phyloP scores from a whole-genome alignment of 1,284 basidiomycete genomes.

The Trichosporon ovoides region DNA sequence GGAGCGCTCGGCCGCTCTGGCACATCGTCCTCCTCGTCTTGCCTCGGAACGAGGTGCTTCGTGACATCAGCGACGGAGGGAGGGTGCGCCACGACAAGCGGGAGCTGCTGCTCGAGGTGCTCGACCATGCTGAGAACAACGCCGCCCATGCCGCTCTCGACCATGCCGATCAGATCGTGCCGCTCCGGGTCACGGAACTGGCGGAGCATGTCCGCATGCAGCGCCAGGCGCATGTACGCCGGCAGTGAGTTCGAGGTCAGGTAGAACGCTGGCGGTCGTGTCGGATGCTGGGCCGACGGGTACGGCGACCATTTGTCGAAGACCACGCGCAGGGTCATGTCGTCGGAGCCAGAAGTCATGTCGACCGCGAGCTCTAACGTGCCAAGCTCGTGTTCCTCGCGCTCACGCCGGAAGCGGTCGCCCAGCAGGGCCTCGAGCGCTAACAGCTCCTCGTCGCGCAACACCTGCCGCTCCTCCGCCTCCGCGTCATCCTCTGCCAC shows the following conservation, averaged over 20 bases:
- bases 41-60: conserved; percentile 57
- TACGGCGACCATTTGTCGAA: conserved; percentile 56
- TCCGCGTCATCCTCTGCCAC: too few relatives aligned
- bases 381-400: conserved; percentile 42
- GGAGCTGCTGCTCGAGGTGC: conserved; percentile 66
- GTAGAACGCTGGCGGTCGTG: conserved; percentile 65
- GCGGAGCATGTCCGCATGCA: conserved; percentile 62
- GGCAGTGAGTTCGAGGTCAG: conserved; percentile 66
- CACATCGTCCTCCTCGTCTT: conserved; percentile 24
- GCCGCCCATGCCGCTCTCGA: conserved; percentile 63
- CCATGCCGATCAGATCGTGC: conserved; percentile 54
- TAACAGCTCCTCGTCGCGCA: conserved; percentile 68
- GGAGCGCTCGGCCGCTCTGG: conserved; percentile 13
- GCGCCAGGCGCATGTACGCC: conserved; percentile 77
- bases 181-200: conserved; percentile 53
- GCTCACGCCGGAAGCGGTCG: conserved; percentile 40
- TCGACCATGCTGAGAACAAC: conserved; percentile 71
- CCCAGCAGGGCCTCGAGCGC: conserved; percentile 56
- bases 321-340: conserved; percentile 64
- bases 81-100: conserved; percentile 60
- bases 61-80: conserved; percentile 66
- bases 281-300: conserved; percentile 52
- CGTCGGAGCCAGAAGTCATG: conserved; percentile 49
- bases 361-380: background rate
- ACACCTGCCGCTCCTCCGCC: conserved; percentile 52